Conservation (phyloP, 345 rosid species). For the Kernera saxatilis region DNA sequence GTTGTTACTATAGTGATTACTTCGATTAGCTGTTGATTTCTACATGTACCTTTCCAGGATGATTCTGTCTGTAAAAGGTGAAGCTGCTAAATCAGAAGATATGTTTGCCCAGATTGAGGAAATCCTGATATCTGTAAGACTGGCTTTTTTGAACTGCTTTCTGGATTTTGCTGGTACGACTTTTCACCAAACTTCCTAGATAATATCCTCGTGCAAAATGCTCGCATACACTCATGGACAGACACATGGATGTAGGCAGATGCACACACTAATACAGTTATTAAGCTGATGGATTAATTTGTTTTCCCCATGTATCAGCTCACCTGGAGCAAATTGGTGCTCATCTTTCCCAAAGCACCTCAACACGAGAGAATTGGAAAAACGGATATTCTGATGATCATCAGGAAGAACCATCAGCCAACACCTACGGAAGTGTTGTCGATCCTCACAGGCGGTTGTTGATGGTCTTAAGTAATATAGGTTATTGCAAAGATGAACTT, state of each 20-base stretch:
- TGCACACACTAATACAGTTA: not conserved
- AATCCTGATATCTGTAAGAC: constrained; percentile 81
- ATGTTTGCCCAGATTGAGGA: constrained; percentile 74
- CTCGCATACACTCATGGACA: not conserved
- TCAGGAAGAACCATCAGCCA: constrained; percentile 39
- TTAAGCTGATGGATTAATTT: not conserved
- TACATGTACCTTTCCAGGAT: constrained; percentile 45
- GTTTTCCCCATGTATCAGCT: constrained; percentile 32
- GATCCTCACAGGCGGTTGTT: constrained; percentile 73
- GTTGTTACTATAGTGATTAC: not conserved
- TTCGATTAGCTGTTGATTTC: not conserved
- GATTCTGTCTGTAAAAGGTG: constrained; percentile 72
- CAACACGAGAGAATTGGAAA: constrained; percentile 41
- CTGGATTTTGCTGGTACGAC: constrained; percentile 91
- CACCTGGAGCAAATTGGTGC: constrained; percentile 33
- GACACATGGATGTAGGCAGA: not conserved
- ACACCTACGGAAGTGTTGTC: constrained; percentile 58
- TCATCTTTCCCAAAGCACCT: constrained; percentile 36
- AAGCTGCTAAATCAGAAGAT: constrained; percentile 73
- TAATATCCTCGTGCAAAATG: not conserved
- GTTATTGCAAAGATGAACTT: constrained; percentile 96
- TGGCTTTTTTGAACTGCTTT: constrained; percentile 89
- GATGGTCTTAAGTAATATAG: constrained; percentile 88
- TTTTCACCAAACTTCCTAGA: not conserved
- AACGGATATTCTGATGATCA: constrained; percentile 57